Conservation (phyloP, 306 rosid species). For the Quercus parvula region DNA sequence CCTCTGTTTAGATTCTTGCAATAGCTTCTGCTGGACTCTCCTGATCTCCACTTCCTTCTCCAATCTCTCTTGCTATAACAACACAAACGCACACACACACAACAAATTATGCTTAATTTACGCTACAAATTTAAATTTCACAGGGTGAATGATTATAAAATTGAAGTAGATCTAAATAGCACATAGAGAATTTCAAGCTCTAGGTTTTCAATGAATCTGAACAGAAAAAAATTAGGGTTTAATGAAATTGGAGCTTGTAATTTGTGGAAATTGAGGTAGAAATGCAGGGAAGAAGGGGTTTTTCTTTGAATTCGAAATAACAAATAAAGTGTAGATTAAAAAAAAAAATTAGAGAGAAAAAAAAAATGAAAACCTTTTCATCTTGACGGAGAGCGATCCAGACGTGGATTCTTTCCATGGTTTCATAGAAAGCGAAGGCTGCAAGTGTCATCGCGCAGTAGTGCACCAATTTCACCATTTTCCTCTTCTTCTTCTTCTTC, state of each 20-base stretch:
- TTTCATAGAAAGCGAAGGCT: conserved; percentile 87
- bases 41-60: conserved; percentile 83
- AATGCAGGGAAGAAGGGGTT: neutral
- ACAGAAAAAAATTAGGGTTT: neutral
- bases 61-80: conserved; percentile 65
- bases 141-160: neutral
- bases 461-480: conserved; percentile 78
- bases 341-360: neutral
- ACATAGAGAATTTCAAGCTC: neutral
- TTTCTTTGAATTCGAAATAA: neutral
- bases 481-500: conserved; percentile 1
- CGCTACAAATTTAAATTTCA: neutral
- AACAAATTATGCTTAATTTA: neutral
- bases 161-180: neutral
- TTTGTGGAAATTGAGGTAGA: neutral
- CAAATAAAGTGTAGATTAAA: neutral
- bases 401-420: conserved; percentile 91
- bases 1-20: conserved; percentile 56
- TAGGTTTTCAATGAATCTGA: neutral
- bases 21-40: conserved; percentile 75
- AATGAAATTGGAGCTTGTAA: neutral
- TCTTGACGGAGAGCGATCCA: conserved; percentile 99
- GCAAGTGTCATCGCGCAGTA: conserved; percentile 92
- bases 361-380: conserved; percentile 60
- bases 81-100: neutral